Conservation (phyloP, 345 rosid genomes). For the Eucalyptus camaldulensis region DNA sequence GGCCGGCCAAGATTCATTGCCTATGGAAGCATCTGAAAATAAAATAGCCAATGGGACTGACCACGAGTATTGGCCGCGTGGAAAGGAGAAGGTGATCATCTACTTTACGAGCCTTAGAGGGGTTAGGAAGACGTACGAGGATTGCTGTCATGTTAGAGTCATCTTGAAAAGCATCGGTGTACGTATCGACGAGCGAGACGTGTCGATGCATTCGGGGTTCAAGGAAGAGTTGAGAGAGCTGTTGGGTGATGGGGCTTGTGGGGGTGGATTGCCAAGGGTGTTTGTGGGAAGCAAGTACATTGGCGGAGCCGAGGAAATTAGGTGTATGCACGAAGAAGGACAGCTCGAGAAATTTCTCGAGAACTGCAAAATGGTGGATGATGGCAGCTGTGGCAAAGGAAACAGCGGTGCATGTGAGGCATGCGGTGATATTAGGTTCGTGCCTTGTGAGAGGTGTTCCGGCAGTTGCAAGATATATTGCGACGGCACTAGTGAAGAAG, state of each 20-base stretch:
- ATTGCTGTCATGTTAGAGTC: slow-evolving; percentile 54
- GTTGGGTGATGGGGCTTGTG: slow-evolving; percentile 18
- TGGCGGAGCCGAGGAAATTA: slow-evolving; percentile 78
- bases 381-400: neutral
- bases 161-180: slow-evolving; percentile 47
- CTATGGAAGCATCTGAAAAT: neutral
- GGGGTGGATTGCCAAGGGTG: slow-evolving; percentile 52
- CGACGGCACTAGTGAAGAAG: slow-evolving; percentile 16
- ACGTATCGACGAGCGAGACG: slow-evolving; percentile 67
- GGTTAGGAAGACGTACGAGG: slow-evolving; percentile 80
- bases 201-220: slow-evolving; percentile 88
- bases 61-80: neutral
- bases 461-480: slow-evolving; percentile 81
- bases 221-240: slow-evolving; percentile 62
- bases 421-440: slow-evolving; percentile 84
- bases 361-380: slow-evolving; percentile 41
- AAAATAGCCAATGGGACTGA: neutral
- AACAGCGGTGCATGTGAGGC: slow-evolving; percentile 50
- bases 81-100: slow-evolving; percentile 37
- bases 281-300: slow-evolving; percentile 62
- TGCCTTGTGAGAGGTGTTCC: slow-evolving; percentile 83
- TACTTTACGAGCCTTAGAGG: slow-evolving; percentile 86
- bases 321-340: slow-evolving; percentile 71
- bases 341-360: slow-evolving; percentile 53
- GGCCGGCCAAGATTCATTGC: neutral